Evolutionary conservation across 208 protist species (phyloP), one percentile per base, ranked within the genome.

Genomic region (Phytomonas sp.): DNA sequence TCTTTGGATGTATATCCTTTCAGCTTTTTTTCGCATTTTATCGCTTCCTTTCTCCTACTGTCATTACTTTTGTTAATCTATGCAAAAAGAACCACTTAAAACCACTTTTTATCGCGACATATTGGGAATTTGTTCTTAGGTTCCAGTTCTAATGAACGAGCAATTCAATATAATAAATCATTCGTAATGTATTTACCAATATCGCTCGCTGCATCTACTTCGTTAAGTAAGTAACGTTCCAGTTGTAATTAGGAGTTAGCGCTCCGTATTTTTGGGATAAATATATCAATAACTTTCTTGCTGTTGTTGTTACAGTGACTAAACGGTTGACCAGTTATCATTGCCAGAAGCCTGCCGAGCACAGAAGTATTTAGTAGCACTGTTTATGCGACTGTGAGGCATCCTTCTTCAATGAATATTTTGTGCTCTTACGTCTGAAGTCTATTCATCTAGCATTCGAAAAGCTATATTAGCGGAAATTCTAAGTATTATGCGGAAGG

Each of bases 41-140:
- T 59, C 4, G 33, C 33, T 67, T 67, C 8, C 60, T 67, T 32
- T 11, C 37, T 40, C n/a, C 5, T 26, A 59, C 60, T 17, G n/a
- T 51, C 33, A 40, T 67, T 56, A 9, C 23, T 69, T 69, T 67
- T 53, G 26, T 67, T 72, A 30, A 6, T 67, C 34, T 8, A 67
- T 11, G 8, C 26, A 60, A 67, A 11, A 67, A 29, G 30, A 11
- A 53, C 4, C n/a, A 30, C n/a, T 40, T 4, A 60, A 8, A 9
- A 4, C 6, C 61, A 60, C 61, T 28, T 34, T 67, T 67, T 11
- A 53, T 29, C 60, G 60, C 60, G 4, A 13, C 36, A 9, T 4
- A 40, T 40, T 40, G 9, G 4, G 9, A 9, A 40, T 40, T 40
- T 40, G 4, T 40, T 40, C 36, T 40, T 40, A 40, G 36, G 9